Evolutionary conservation across 2,329 filamentous ascomycete species (phyloP), one percentile per base, ranked within the genome.

Genomic region (Trichoderma sp.): DNA sequence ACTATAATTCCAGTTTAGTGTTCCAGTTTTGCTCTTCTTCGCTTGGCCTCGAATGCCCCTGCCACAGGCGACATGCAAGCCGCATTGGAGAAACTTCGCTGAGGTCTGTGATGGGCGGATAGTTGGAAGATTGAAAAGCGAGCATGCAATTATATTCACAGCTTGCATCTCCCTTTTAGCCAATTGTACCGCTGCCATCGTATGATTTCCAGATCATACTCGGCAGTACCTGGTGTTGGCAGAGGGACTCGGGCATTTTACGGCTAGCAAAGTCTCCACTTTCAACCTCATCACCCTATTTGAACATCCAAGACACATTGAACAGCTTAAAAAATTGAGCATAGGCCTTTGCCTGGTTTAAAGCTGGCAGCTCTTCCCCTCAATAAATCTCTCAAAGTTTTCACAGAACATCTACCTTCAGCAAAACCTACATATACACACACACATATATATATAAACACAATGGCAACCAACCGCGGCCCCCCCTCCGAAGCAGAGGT

Each of bases 401-500:
- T 24, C 8, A 6, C n/a, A 1, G 24, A 16, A 16, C 8, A 3
- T 13, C 0, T 13, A 3, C 28, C 28, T 18, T 16, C 21, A 32
- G 7, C 16, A n/a, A 5, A 30, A 2, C 18, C 14, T 2, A n/a
- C 18, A 32, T 13, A 46, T 14, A 16, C 0, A 7, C 16, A 5
- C n/a, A 39, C 18, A n/a, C 32, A 14, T 34, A 34, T 34, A 49
- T 43, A 34, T 34, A 49, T 43, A 24, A 24, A 1, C 46, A 49
- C 24, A 34, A 69, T 51, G 61, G 61, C 63, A 14, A 55, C 63
- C 18, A 51, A 49, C 24, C 37, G 56, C 2, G 43, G 51, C 4
- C 54, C 51, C 16, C 58, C 68, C 68, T 66, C 73, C n/a, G 76
- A 79, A 26, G 74, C 74, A 59, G 74, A 74, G 43, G 73, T 76